These are phyloP conservation scores for Aureobasidium sp. DNA, from an alignment of 2,329 filamentous ascomycete species.

Conservation along the genomic window DNA sequence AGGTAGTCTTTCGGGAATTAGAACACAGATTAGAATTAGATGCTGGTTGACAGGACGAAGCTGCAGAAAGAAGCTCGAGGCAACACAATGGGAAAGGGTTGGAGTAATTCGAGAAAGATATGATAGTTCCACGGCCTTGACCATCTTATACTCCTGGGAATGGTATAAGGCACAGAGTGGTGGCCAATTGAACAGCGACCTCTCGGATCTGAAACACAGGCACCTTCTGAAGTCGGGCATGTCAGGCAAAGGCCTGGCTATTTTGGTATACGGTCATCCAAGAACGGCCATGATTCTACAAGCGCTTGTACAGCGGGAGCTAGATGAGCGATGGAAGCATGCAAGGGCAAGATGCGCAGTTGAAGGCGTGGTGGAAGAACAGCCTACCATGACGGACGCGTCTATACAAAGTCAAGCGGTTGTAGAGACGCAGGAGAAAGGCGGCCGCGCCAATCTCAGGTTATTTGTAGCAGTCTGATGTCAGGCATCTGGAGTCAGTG, in stretches of 20 bases:
- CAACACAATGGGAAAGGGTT: not conserved
- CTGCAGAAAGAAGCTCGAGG: too few relatives aligned
- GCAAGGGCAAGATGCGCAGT: not conserved
- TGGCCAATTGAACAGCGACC: conserved; percentile 12
- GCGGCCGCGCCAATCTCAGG: conserved; percentile 28
- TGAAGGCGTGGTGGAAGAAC: conserved; percentile 2
- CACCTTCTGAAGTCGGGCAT: not conserved
- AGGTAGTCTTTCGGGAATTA: too few relatives aligned
- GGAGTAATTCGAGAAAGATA: not conserved
- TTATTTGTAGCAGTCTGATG: conserved; percentile 9
- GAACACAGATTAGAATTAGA: too few relatives aligned
- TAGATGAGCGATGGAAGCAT: not conserved
- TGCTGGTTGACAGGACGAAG: too few relatives aligned
- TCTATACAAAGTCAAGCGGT: conserved; percentile 21
- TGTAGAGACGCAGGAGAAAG: conserved; percentile 18
- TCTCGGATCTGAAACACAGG: conserved; percentile 10
- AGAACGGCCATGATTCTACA: not conserved
- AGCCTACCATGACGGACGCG: conserved; percentile 19
- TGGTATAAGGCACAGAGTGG: conserved; percentile 12
- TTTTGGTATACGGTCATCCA: conserved; percentile 6
- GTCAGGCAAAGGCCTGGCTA: not conserved
- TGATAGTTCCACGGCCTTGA: not conserved
- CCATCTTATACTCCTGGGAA: conserved; percentile 5
- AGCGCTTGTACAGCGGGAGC: conserved; percentile 6
- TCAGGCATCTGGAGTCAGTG: conserved; percentile 2